phyloP scores from a whole-genome alignment of 1,284 basidiomycete genomes.

The Boletus calvinii region DNA sequence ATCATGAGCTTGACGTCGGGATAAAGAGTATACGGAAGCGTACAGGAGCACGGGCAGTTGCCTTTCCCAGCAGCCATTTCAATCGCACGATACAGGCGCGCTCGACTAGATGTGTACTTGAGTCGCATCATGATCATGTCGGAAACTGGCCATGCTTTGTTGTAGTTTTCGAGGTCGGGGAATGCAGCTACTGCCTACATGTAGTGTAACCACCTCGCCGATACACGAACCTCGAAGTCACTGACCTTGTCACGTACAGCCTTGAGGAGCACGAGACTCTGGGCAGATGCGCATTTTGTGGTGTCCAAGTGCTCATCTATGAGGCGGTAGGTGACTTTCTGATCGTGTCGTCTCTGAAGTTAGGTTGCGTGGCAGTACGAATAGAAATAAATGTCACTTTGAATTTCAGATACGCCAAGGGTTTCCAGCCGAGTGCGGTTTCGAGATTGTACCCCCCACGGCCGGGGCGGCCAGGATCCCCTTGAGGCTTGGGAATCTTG shows the following conservation, averaged over 20 bases:
- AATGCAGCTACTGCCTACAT: neutral
- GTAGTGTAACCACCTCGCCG: neutral
- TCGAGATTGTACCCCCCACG: neutral
- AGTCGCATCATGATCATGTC: slow-evolving; percentile 9
- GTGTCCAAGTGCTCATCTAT: neutral
- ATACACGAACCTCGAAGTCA: neutral
- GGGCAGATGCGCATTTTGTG: neutral
- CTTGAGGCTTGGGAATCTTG: slow-evolving; percentile 1
- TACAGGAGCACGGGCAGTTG: neutral
- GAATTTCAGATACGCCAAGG: neutral
- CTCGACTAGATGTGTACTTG: slow-evolving; percentile 7
- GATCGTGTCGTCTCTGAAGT: too few species aligned
- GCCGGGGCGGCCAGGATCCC: neutral
- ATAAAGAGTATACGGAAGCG: too few species aligned
- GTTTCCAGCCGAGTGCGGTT: neutral
- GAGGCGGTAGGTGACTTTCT: neutral
- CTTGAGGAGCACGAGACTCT: neutral
- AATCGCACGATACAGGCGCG: neutral
- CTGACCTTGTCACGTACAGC: neutral
- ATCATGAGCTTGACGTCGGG: too few species aligned
- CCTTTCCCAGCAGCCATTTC: neutral
- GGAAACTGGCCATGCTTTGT: neutral
- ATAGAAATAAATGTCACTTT: neutral
- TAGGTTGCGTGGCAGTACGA: neutral
- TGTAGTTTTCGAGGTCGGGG: neutral